Percentiles rank a stretch among this genome's conserved stretches.
Evolutionary conservation across 495 filamentous ascomycete species (phyloP).

Genomic region (Penicillium chermesinum): DNA sequence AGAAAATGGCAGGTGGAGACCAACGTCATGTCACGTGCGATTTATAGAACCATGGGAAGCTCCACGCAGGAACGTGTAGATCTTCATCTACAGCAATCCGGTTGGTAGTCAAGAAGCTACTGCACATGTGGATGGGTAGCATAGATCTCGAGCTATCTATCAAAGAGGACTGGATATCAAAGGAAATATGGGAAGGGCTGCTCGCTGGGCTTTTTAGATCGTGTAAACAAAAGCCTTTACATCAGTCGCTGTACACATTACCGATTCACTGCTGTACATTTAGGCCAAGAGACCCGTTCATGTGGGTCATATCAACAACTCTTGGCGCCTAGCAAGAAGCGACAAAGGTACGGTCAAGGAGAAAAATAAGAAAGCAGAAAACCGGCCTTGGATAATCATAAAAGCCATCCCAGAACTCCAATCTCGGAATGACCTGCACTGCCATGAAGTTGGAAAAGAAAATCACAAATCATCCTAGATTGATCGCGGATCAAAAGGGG

Average conservation of each 20-base stretch:
- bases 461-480: slow-evolving; percentile 9
- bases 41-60: slow-evolving; percentile 6
- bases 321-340: neutral
- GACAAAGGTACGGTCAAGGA: neutral
- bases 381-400: neutral
- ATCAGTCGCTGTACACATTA: slow-evolving; percentile 19
- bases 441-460: slow-evolving; percentile 13
- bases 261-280: slow-evolving; percentile 18
- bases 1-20: neutral
- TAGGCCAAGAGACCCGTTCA: slow-evolving; percentile 1
- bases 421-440: slow-evolving; percentile 12
- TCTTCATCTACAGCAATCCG: too few relatives aligned
- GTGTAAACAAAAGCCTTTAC: slow-evolving; percentile 2
- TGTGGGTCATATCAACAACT: slow-evolving; percentile 5
- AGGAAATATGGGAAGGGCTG: slow-evolving; percentile 1
- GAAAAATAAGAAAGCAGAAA: slow-evolving; percentile 1
- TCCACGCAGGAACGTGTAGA: too few relatives aligned
- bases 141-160: neutral
- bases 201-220: slow-evolving; percentile 10
- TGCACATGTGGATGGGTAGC: neutral
- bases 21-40: slow-evolving; percentile 21
- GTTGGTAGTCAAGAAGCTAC: too few relatives aligned
- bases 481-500: slow-evolving; percentile 15
- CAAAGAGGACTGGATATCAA: neutral
- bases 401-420: slow-evolving; percentile 13